phyloP scores from a whole-genome alignment of 306 rosid genomes.

The Quercus dentata region DNA sequence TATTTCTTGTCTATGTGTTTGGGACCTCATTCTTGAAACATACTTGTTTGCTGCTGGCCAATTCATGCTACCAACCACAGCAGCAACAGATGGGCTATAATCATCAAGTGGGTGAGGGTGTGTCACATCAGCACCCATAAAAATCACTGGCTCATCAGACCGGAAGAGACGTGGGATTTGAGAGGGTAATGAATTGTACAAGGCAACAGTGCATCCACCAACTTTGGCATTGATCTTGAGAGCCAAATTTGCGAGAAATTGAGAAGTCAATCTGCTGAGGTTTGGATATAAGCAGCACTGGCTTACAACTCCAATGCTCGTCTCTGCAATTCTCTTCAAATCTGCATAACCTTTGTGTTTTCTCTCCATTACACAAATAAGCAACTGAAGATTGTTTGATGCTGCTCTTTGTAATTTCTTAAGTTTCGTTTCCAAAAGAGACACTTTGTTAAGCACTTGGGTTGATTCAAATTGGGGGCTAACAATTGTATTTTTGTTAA shows the following conservation, averaged over 20 bases:
- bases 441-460: conserved; percentile 77
- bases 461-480: conserved; percentile 76
- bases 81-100: conserved; percentile 92
- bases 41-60: conserved; percentile 99
- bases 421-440: conserved; percentile 81
- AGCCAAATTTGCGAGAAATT: conserved; percentile 86
- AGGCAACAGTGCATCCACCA: conserved; percentile 94
- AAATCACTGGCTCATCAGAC: conserved; percentile 67
- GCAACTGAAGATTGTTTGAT: conserved; percentile 84
- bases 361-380: conserved; percentile 85
- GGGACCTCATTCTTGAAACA: conserved; percentile 92
- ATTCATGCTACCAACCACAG: conserved; percentile 97
- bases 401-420: conserved; percentile 60
- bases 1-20: conserved; percentile 95
- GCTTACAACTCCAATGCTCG: conserved; percentile 77
- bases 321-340: conserved; percentile 92
- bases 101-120: conserved; percentile 99
- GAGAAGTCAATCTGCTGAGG: conserved; percentile 72
- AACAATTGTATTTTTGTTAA: conserved; percentile 61
- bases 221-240: conserved; percentile 97
- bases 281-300: conserved; percentile 93
- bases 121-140: conserved; percentile 98
- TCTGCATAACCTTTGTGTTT: conserved; percentile 94
- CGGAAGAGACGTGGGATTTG: conserved; percentile 77
- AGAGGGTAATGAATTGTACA: conserved; percentile 83